Evolutionary conservation across 768 basidiomycete species (phyloP), one percentile per base, ranked within the genome.

Genomic region (Suillus decipiens): DNA sequence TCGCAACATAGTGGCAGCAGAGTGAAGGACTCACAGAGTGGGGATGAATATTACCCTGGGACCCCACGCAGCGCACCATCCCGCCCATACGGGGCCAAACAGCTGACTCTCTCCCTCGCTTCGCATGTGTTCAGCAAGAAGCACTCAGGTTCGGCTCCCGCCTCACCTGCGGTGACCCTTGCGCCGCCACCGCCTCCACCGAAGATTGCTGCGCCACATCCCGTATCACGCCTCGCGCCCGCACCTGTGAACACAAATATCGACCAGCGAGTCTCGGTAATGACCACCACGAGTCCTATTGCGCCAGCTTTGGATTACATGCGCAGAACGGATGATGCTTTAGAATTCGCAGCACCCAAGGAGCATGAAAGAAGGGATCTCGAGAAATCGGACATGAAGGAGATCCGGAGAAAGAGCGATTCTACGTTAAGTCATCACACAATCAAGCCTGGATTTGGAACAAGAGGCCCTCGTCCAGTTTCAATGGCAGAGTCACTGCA

Each of bases 381-480:
- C 33, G 76, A 75, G 51, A 68, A 76, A 71, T 69, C 64, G 48
- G 81, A 84, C 53, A 72, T 72, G 69, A 92, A 89, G 77, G 91
- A 93, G 66, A 80, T 81, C 37, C 89, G 90, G 88, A 79, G 91
- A 69, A 90, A 89, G 76, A 92, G 90, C 68, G 91, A 93, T 74
- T 87, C 91, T 7, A 92, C 90, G n/a, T 85, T 88, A 71, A 88
- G 89, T 69, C 86, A 88, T 70, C 84, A 84, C 65, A 92, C 90
- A 22, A 84, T 90, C 61, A 84, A 89, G 36, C 84, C 87, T 41
- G 71, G 74, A 17, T 79, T 84, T 14, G 80, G 80, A 43, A 73
- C 71, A 39, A 82, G 82, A 33, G 78, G 87, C 2, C 86, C 89
- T 42, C 82, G 91, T 17, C 91, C 91, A 4, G 89, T 90, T 37